phyloP scores from a whole-genome alignment of 2,329 filamentous ascomycete species.

The Teratosphaeriaceae sp. region DNA sequence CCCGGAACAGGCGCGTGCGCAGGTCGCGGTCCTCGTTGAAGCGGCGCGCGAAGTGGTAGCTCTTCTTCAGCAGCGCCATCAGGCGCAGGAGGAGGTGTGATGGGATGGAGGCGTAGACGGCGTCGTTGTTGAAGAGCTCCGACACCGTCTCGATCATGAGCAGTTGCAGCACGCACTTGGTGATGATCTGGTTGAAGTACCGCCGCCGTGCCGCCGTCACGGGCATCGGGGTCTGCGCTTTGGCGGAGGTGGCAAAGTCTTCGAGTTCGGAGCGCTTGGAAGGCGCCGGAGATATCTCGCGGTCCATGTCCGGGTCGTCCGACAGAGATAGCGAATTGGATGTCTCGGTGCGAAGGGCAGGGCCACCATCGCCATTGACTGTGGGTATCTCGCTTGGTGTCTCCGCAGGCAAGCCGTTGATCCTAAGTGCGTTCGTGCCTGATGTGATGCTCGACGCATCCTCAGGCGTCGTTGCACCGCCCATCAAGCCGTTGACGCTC shows the following conservation, averaged over 20 bases:
- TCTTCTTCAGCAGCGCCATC: slow-evolving; percentile 92
- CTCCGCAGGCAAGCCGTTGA: slow-evolving; percentile 30
- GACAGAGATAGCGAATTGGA: slow-evolving; percentile 11
- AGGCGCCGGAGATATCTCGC: slow-evolving; percentile 5
- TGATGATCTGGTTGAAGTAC: slow-evolving; percentile 99
- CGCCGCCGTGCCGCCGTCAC: slow-evolving; percentile 88
- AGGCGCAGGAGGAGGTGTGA: slow-evolving; percentile 81
- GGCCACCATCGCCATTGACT: slow-evolving; percentile 15
- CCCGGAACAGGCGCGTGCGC: slow-evolving; percentile 86
- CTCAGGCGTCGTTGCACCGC: slow-evolving; percentile 3
- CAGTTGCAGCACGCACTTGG: slow-evolving; percentile 91
- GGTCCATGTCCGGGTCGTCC: slow-evolving; percentile 2
- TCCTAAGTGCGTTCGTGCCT: slow-evolving; percentile 34
- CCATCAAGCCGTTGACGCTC: slow-evolving; percentile 1
- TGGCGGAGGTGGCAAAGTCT: slow-evolving; percentile 70
- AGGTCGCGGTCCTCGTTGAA: slow-evolving; percentile 98
- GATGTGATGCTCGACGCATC: slow-evolving; percentile 17
- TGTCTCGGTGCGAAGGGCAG: slow-evolving; percentile 7
- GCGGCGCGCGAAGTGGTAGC: slow-evolving; percentile 89
- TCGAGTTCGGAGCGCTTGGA: slow-evolving; percentile 53
- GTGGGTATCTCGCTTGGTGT: slow-evolving; percentile 14
- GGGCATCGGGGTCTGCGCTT: slow-evolving; percentile 82
- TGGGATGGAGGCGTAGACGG: slow-evolving; percentile 89
- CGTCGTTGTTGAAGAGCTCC: slow-evolving; percentile 95
- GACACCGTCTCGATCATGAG: slow-evolving; percentile 99